These are phyloP conservation scores for Trapa bicornis DNA, from an alignment of 345 rosid genomes.

Conservation along the genomic window DNA sequence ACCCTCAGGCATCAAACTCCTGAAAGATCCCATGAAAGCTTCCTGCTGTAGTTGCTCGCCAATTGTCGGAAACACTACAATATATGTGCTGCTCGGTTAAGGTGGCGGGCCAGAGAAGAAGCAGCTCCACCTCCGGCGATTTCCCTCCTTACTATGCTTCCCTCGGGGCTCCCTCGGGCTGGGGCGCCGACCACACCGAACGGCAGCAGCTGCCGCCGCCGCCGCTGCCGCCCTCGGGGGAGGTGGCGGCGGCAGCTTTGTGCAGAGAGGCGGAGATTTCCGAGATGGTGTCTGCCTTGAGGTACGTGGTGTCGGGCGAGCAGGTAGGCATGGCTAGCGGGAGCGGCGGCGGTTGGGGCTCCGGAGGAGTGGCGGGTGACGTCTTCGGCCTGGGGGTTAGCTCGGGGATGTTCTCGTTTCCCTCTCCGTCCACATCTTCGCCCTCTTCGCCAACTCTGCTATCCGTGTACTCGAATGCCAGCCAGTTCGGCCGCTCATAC, in stretches of 20 bases:
- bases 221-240: no score
- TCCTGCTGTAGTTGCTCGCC: no score
- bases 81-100: slow-evolving; percentile 19
- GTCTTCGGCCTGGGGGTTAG: not conserved
- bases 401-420: not conserved
- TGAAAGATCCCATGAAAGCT: no score
- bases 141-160: not conserved
- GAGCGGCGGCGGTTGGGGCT: not conserved
- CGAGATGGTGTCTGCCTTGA: slow-evolving; percentile 12
- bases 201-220: not conserved
- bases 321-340: not conserved
- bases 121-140: slow-evolving; percentile 7
- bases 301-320: slow-evolving; percentile 9
- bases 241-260: not conserved
- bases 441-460: not conserved
- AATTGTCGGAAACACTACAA: no score
- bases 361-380: not conserved
- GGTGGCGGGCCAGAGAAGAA: slow-evolving; percentile 28
- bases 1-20: no score
- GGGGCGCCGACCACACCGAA: not conserved
- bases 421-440: slow-evolving; percentile 1
- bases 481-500: not conserved
- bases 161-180: slow-evolving; percentile 3
- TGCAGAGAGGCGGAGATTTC: slow-evolving; percentile 6
- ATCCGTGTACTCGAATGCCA: not conserved